These are phyloP conservation scores for Margaritispora aquatica DNA, from an alignment of 495 filamentous ascomycete species.

Conservation along the genomic window DNA sequence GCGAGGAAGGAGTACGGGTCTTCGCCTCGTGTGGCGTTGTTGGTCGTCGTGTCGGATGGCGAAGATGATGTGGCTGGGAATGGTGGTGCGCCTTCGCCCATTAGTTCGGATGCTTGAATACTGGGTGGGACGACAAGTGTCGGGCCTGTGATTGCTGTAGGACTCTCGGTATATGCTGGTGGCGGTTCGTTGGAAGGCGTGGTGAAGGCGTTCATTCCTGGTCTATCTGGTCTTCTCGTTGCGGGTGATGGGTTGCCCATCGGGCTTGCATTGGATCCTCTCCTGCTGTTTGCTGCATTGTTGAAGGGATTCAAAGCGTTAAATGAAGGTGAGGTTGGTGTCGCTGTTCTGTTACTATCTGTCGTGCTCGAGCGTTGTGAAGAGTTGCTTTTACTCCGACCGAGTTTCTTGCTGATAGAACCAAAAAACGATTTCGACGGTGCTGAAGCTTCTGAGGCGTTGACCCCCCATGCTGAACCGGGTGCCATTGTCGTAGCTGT, in stretches of 20 bases:
- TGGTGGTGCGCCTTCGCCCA: constrained; percentile 4
- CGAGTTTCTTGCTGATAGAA: constrained; percentile 20
- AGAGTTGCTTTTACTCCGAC: constrained; percentile 16
- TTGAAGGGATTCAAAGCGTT: background rate
- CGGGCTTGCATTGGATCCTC: constrained; percentile 3
- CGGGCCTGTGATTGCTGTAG: constrained; percentile 22
- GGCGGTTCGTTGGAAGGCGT: constrained; percentile 36
- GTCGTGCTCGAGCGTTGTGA: constrained; percentile 8
- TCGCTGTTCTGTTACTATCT: background rate
- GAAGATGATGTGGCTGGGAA: background rate
- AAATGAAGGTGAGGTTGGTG: background rate
- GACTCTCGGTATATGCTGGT: constrained; percentile 36
- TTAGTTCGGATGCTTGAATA: constrained; percentile 2
- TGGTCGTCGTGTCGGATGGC: background rate
- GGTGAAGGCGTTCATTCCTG: constrained; percentile 32
- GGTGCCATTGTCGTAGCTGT: constrained; percentile 3
- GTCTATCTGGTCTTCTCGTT: constrained; percentile 26
- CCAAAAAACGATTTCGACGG: constrained; percentile 15
- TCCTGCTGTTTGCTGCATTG: constrained; percentile 2
- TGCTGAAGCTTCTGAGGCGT: background rate
- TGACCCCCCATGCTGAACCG: constrained; percentile 3
- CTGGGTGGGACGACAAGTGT: constrained; percentile 8
- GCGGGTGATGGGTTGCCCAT: constrained; percentile 18
- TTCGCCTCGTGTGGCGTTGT: constrained; percentile 32
- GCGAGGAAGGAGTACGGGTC: constrained; percentile 75